A percentile compares a stretch with the other conserved stretches of the same genome.
phyloP scores from a whole-genome alignment of 805 yeast genomes.

The Zygosaccharomyces lentus region DNA sequence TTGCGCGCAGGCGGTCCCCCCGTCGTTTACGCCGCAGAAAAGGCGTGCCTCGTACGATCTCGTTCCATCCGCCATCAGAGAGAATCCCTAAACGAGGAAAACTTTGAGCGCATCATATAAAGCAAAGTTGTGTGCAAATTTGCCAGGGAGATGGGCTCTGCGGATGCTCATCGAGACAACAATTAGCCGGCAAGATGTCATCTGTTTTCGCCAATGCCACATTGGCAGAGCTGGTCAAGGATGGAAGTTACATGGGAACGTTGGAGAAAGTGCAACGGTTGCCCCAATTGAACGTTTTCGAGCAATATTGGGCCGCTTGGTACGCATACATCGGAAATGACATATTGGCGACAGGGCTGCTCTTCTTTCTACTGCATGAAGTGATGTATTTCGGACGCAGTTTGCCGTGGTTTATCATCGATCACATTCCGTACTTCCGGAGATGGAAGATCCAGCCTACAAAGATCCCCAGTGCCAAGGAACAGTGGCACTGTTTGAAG shows the following conservation, averaged over 20 bases:
- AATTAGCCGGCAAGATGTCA: conserved; percentile 22
- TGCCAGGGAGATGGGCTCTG: no score
- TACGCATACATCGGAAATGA: conserved; percentile 83
- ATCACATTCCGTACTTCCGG: conserved; percentile 77
- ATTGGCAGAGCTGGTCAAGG: conserved; percentile 26
- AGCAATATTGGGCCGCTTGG: conserved; percentile 84
- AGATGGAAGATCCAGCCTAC: conserved; percentile 86
- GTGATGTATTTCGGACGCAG: conserved; percentile 86
- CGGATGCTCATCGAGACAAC: no score
- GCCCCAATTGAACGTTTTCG: conserved; percentile 48
- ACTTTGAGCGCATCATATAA: no score
- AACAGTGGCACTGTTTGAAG: conserved; percentile 91
- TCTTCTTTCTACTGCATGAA: conserved; percentile 82
- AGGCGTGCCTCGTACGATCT: no score
- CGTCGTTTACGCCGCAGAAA: no score
- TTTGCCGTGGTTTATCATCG: conserved; percentile 88
- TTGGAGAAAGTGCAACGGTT: conserved; percentile 35
- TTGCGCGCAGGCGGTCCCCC: no score
- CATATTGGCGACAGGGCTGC: conserved; percentile 82
- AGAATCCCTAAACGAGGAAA: no score
- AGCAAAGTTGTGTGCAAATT: no score
- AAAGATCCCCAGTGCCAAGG: conserved; percentile 71
- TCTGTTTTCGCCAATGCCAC: conserved; percentile 35
- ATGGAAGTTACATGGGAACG: conserved; percentile 34
- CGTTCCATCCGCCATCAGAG: no score